These are phyloP conservation scores for Aspergillus ellipticus DNA, from an alignment of 495 filamentous ascomycete species.

Conservation along the genomic window DNA sequence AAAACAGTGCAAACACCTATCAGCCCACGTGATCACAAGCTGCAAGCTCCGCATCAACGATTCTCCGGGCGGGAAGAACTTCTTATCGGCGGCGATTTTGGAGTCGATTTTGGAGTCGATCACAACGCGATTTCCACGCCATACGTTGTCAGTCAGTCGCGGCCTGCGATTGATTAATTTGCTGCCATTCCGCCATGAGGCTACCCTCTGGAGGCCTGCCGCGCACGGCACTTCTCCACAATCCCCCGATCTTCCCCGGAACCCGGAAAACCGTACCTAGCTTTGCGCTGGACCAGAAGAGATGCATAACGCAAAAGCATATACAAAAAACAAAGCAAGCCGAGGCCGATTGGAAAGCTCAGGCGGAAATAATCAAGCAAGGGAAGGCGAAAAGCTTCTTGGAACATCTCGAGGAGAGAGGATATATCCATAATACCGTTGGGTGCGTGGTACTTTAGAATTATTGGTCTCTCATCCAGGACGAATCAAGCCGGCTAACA, in stretches of 20 bases:
- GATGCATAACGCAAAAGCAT: conserved; percentile 49
- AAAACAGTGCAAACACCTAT: too few species aligned
- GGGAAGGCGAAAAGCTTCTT: conserved; percentile 63
- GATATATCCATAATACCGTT: conserved; percentile 73
- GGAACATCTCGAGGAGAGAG: conserved; percentile 72
- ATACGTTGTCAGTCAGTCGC: not conserved
- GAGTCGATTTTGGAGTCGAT: not conserved
- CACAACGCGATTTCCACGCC: not conserved
- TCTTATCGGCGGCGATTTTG: conserved; percentile 15
- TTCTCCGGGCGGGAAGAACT: conserved; percentile 18
- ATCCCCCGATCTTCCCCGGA: not conserved
- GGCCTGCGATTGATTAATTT: conserved; percentile 6
- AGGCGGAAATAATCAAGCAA: conserved; percentile 53
- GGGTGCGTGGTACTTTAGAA: conserved; percentile 54
- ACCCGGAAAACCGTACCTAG: conserved; percentile 19
- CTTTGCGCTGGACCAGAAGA: conserved; percentile 30
- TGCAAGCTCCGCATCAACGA: conserved; percentile 22
- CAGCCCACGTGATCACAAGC: not conserved
- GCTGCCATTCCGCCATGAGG: conserved; percentile 23
- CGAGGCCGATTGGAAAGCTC: conserved; percentile 52
- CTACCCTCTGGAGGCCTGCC: conserved; percentile 22
- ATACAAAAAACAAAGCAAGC: conserved; percentile 52
- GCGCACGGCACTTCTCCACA: conserved; percentile 23
- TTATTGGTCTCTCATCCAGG: not conserved
- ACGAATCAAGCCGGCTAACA: not conserved